Conservation (phyloP, 225 moss, liverwort and hornwort genomes). For the Antitrichia curtipendula region DNA sequence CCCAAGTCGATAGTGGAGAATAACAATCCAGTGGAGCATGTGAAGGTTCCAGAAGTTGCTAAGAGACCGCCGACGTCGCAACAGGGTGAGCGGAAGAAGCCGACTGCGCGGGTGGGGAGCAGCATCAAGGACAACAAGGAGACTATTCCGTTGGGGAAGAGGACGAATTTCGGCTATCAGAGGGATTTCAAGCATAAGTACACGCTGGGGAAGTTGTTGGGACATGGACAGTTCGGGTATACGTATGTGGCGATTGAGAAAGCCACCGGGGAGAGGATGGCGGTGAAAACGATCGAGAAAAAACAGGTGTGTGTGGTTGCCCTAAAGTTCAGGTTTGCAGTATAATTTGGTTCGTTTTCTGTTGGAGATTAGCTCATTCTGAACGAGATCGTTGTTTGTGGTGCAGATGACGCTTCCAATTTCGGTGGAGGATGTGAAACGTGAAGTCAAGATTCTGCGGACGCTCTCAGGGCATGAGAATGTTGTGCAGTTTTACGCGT, state of each 20-base stretch:
- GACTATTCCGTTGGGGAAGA: slow-evolving; percentile 65
- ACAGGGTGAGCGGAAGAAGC: slow-evolving; percentile 15
- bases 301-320: slow-evolving; percentile 40
- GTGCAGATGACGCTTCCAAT: slow-evolving; percentile 78
- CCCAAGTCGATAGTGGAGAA: neutral
- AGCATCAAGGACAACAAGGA: slow-evolving; percentile 49
- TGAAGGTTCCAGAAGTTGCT: neutral
- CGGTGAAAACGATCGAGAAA: slow-evolving; percentile 89
- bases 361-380: neutral
- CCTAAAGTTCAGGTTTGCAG: neutral
- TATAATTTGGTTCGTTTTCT: neutral
- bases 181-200: slow-evolving; percentile 69
- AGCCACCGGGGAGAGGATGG: slow-evolving; percentile 51
- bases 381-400: neutral
- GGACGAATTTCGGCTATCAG: slow-evolving; percentile 75
- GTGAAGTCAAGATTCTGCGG: slow-evolving; percentile 77
- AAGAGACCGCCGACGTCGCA: neutral
- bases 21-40: neutral
- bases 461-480: slow-evolving; percentile 87
- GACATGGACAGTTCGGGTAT: slow-evolving; percentile 86
- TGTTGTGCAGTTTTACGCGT: slow-evolving; percentile 77
- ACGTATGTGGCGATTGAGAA: slow-evolving; percentile 65
- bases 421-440: slow-evolving; percentile 87
- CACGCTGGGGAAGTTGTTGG: slow-evolving; percentile 77
- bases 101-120: slow-evolving; percentile 22